Evolutionary conservation across 2,329 filamentous ascomycete genomes (phyloP), one percentile per base, ranked within the genome.

Genomic region (Colletotrichum sp.): DNA sequence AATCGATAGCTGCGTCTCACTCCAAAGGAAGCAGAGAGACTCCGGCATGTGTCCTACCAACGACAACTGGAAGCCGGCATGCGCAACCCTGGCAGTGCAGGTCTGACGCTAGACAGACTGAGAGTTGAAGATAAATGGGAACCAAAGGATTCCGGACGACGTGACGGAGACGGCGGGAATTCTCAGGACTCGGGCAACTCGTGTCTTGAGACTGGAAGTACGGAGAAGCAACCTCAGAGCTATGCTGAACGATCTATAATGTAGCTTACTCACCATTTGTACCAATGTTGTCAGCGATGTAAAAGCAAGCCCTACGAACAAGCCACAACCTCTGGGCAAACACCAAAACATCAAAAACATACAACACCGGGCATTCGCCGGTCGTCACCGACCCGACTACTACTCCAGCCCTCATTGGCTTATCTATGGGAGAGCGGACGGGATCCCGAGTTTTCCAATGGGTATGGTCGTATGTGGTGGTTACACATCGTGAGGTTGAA

Each of bases 41-140:
- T 93, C 63, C 85, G 91, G 13, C 84, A 86, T n/a, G 85, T 92
- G 2, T 90, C 88, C 8, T 91, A 90, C 78, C 86, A 91, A 79
- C 84, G 87, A 59, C 91, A 93, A 78, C 77, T 91, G 8, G 89
- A 90, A 76, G 87, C 88, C 7, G 90, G 90, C 0, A 86, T 89
- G 81, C 84, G 80, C 59, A 84, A 86, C n/a, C 87, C 90, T 0
- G 89, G 88, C 0, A 84, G 84, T 27, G 85, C 86, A 4, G 89
- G 88, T 2, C 78, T 88, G 55, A 88, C 87, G 3, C 83, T 79
- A 2, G 87, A 89, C 78, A 81, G 82, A 8, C 79, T 85, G 28
- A 86, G 85, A 8, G 85, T 87, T 76, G 77, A 82, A 4, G 76
- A 79, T 8, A 71, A 71, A 57, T 71, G 60, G 68, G 39, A 66